Percentiles rank a stretch among this genome's conserved stretches.
phyloP scores from a whole-genome alignment of 805 yeast species.

The Diddensiella santjacobensis region DNA sequence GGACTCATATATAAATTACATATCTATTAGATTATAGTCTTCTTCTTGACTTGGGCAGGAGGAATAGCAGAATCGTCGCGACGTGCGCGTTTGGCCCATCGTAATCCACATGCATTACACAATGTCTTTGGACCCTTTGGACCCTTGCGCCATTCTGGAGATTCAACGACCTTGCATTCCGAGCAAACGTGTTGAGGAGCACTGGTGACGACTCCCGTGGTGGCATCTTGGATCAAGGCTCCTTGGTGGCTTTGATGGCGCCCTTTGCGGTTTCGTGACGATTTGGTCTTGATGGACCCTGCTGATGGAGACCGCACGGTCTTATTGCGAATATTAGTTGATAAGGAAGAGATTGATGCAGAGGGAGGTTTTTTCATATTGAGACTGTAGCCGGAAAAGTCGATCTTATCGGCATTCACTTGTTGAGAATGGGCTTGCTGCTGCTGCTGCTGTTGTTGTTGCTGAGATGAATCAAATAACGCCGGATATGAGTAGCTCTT shows the following conservation, averaged over 20 bases:
- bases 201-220: background rate
- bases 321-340: background rate
- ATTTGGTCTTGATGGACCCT: background rate
- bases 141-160: constrained; percentile 94
- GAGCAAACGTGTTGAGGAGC: constrained; percentile 37
- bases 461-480: constrained; percentile 13
- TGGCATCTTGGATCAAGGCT: background rate
- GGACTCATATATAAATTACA: too few relatives aligned
- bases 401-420: constrained; percentile 9
- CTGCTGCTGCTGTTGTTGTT: constrained; percentile 12
- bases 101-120: constrained; percentile 89
- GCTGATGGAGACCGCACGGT: background rate
- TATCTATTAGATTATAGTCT: too few relatives aligned
- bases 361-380: constrained; percentile 6
- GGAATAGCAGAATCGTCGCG: constrained; percentile 11
- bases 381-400: constrained; percentile 21
- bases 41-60: background rate
- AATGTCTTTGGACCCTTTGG: constrained; percentile 78
- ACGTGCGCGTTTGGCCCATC: constrained; percentile 38
- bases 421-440: background rate
- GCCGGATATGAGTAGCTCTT: constrained; percentile 23
- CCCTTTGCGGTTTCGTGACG: background rate
- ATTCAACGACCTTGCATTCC: constrained; percentile 70
- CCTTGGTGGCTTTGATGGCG: background rate
- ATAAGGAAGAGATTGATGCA: background rate